phyloP scores from a whole-genome alignment of 208 protist genomes.

The Crithidia brevicula region DNA sequence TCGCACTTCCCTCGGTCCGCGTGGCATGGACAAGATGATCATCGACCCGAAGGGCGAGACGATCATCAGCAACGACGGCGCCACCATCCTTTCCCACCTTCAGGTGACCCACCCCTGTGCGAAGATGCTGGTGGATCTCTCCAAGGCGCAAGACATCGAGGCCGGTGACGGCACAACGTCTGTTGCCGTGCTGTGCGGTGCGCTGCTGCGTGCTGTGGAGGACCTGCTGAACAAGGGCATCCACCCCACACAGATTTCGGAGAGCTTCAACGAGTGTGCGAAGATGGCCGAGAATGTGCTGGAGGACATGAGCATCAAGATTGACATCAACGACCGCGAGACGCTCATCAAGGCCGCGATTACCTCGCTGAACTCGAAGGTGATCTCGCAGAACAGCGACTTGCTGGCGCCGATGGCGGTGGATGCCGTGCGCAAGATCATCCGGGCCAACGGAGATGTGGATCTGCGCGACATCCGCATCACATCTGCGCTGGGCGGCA shows the following conservation, averaged over 20 bases:
- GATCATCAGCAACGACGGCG: slow-evolving; percentile 99
- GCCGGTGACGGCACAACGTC: slow-evolving; percentile 99
- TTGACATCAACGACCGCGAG: slow-evolving; percentile 94
- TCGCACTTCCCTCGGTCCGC: slow-evolving; percentile 98
- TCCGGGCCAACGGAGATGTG: slow-evolving; percentile 92
- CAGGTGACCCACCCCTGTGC: slow-evolving; percentile 97
- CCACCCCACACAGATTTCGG: slow-evolving; percentile 97
- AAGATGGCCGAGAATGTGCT: slow-evolving; percentile 94
- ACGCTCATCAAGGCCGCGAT: slow-evolving; percentile 95
- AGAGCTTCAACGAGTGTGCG: slow-evolving; percentile 92
- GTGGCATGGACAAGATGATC: slow-evolving; percentile 99
- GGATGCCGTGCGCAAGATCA: slow-evolving; percentile 95
- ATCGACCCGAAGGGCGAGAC: slow-evolving; percentile 93
- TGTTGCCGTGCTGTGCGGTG: slow-evolving; percentile 98
- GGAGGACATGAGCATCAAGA: slow-evolving; percentile 91
- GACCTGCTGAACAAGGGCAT: slow-evolving; percentile 96
- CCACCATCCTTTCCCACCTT: slow-evolving; percentile 98
- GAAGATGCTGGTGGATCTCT: slow-evolving; percentile 99
- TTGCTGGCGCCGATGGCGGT: slow-evolving; percentile 99
- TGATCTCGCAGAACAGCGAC: slow-evolving; percentile 97
- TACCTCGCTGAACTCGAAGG: slow-evolving; percentile 99
- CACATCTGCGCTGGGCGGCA: slow-evolving; percentile 94
- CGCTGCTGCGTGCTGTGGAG: slow-evolving; percentile 93
- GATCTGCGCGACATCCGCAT: slow-evolving; percentile 98
- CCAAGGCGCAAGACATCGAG: slow-evolving; percentile 99